Conservation (phyloP, 495 filamentous ascomycete genomes). For the Corynascus novoguineensis region DNA sequence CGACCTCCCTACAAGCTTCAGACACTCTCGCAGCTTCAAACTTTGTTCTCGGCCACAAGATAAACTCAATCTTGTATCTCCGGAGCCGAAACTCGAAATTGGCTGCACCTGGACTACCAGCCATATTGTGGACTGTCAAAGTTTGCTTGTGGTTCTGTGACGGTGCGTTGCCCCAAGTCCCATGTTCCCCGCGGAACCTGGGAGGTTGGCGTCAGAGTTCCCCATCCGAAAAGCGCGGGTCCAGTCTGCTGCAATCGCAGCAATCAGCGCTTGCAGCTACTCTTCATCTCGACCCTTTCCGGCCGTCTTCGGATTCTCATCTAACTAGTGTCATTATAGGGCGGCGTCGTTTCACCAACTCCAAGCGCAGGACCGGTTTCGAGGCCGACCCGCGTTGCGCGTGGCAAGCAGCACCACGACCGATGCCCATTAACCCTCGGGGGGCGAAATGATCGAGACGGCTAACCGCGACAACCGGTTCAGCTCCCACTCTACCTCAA, state of each 20-base stretch:
- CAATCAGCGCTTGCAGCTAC: neutral
- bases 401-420: neutral
- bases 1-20: neutral
- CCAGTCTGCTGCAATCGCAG: neutral
- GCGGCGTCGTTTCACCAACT: neutral
- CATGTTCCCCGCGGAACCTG: neutral
- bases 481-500: neutral
- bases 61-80: neutral
- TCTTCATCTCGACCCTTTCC: neutral
- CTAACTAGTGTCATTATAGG: neutral
- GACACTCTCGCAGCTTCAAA: neutral
- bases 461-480: neutral
- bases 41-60: neutral
- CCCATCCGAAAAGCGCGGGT: too few relatives aligned
- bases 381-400: neutral
- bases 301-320: neutral
- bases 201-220: conserved; percentile 1
- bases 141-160: neutral
- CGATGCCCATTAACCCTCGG: conserved; percentile 7
- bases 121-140: neutral
- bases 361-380: neutral
- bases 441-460: conserved; percentile 14
- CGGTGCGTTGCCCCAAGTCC: neutral
- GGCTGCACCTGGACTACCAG: too few relatives aligned
- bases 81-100: neutral